A percentile compares a stretch with the other conserved stretches of the same genome.
phyloP scores from a whole-genome alignment of 768 basidiomycete species.

The Boletus reticulatus region DNA sequence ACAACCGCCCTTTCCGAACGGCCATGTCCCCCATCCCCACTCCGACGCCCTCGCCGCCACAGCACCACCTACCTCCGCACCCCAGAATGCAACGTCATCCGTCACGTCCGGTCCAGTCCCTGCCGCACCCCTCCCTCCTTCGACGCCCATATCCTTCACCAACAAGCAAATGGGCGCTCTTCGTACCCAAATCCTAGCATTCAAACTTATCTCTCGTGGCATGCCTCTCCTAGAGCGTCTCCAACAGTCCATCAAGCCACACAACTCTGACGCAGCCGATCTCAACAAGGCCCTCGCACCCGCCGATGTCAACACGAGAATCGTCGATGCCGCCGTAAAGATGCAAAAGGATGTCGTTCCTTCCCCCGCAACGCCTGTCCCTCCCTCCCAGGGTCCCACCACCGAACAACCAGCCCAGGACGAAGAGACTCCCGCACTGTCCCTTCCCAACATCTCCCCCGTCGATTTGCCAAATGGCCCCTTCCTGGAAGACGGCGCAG shows the following conservation, averaged over 20 bases:
- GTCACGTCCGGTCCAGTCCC: conserved; percentile 52
- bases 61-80: conserved; percentile 19
- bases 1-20: conserved; percentile 43
- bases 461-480: conserved; percentile 69
- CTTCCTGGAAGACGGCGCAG: conserved; percentile 74
- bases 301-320: conserved; percentile 55
- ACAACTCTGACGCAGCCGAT: conserved; percentile 57
- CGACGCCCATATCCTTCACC: conserved; percentile 78
- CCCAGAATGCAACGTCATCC: conserved; percentile 25
- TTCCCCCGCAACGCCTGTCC: conserved; percentile 26
- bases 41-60: conserved; percentile 6
- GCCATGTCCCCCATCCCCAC: conserved; percentile 38
- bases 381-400: conserved; percentile 9
- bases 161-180: conserved; percentile 70
- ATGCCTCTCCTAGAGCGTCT: conserved; percentile 66
- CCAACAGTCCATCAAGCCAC: conserved; percentile 66
- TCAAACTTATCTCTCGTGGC: conserved; percentile 66
- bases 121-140: conserved; percentile 64
- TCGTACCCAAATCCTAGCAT: conserved; percentile 82
- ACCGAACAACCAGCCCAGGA: conserved; percentile 45
- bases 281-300: conserved; percentile 65
- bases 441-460: conserved; percentile 41
- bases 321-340: conserved; percentile 77
- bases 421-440: conserved; percentile 46
- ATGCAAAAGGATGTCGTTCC: conserved; percentile 53